A percentile compares a stretch with the other conserved stretches of the same genome.
These are phyloP conservation scores for Euphorbia pulcherrima DNA, from an alignment of 345 rosid genomes.

Conservation along the genomic window DNA sequence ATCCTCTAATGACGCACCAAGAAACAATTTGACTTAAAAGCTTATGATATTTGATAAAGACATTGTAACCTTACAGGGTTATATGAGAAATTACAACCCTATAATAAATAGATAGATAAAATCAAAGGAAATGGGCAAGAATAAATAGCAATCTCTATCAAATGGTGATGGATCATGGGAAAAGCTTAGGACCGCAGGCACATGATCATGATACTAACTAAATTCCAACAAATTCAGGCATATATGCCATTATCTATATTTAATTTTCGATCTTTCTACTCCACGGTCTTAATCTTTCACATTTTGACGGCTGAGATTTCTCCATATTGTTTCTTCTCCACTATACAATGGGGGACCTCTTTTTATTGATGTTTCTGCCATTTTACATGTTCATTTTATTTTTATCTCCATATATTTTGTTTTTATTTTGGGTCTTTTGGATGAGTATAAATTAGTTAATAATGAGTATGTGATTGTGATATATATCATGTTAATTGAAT, in stretches of 20 bases:
- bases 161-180: conserved; percentile 25
- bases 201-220: not conserved
- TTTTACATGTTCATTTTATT: too few species aligned
- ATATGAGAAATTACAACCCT: too few species aligned
- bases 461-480: conserved; percentile 4
- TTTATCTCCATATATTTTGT: not conserved
- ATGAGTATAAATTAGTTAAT: not conserved
- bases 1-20: too few species aligned
- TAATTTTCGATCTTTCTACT: too few species aligned
- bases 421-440: not conserved
- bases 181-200: conserved; percentile 18
- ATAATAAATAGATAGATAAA: not conserved
- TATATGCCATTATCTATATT: too few species aligned
- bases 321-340: too few species aligned
- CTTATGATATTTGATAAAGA: too few species aligned
- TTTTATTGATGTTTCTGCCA: not conserved
- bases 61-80: too few species aligned
- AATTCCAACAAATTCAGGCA: too few species aligned
- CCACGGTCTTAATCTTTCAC: not conserved
- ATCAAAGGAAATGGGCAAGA: not conserved
- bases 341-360: not conserved
- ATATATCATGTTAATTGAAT: not conserved
- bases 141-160: conserved; percentile 7
- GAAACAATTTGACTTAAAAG: too few species aligned
- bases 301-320: too few species aligned